phyloP scores from a whole-genome alignment of 306 rosid species.

The Corylus americana region DNA sequence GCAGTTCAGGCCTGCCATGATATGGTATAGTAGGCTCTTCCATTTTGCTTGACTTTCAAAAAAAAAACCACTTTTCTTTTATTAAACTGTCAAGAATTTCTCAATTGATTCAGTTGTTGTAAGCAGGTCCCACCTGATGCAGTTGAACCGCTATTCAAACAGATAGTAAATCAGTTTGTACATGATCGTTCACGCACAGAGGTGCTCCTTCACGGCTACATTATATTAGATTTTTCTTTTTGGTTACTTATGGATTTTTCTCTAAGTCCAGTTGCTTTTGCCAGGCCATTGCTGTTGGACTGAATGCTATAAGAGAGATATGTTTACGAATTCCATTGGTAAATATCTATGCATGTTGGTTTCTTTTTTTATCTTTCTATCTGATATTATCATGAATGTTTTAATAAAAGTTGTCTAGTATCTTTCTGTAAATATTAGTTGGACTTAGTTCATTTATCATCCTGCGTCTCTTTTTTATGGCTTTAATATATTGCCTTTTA shows the following conservation, averaged over 20 bases:
- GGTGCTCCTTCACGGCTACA: constrained; percentile 44
- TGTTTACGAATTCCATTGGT: constrained; percentile 95
- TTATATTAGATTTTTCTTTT: constrained; percentile 7
- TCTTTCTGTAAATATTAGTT: constrained; percentile 11
- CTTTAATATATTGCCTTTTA: constrained; percentile 1
- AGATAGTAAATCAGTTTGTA: constrained; percentile 82
- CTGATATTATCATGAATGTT: neutral
- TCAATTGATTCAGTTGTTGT: constrained; percentile 1
- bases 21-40: constrained; percentile 49
- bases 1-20: constrained; percentile 95
- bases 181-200: constrained; percentile 92
- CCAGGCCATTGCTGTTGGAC: constrained; percentile 94
- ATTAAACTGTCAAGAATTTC: constrained; percentile 15
- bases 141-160: constrained; percentile 77
- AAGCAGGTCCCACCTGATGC: constrained; percentile 90
- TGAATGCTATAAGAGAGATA: constrained; percentile 74
- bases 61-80: constrained; percentile 3
- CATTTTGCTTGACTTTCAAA: neutral
- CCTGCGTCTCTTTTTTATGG: neutral
- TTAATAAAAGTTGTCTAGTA: constrained; percentile 19
- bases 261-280: constrained; percentile 30
- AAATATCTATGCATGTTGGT: constrained; percentile 29
- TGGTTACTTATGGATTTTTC: constrained; percentile 9
- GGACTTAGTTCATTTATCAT: neutral
- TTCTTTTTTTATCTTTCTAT: constrained; percentile 16